Conservation (phyloP, 2,329 filamentous ascomycete genomes). For the Hymenoscyphus infarciens region DNA sequence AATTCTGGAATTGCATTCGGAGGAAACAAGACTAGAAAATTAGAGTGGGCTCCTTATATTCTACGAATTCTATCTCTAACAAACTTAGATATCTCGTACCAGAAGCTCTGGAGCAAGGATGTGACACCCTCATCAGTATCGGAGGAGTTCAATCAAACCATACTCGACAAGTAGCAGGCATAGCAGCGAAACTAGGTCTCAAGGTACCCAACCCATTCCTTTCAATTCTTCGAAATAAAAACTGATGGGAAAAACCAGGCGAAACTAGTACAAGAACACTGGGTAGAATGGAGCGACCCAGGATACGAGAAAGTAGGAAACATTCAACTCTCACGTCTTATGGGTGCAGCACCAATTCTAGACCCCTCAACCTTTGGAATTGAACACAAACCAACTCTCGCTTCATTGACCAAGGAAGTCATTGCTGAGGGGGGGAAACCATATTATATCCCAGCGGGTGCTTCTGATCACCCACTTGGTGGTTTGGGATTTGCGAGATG, state of each 20-base stretch:
- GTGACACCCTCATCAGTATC: slow-evolving; percentile 62
- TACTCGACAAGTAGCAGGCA: slow-evolving; percentile 63
- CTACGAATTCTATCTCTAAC: neutral
- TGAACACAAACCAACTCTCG: slow-evolving; percentile 61
- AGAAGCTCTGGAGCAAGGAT: slow-evolving; percentile 54
- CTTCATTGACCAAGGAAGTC: slow-evolving; percentile 51
- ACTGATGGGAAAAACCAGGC: slow-evolving; percentile 21
- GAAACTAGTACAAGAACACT: slow-evolving; percentile 63
- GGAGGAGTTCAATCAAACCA: slow-evolving; percentile 70
- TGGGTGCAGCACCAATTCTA: slow-evolving; percentile 61
- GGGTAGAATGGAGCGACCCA: slow-evolving; percentile 59
- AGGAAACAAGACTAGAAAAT: slow-evolving; percentile 67
- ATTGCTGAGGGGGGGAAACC: slow-evolving; percentile 53
- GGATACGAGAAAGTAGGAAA: slow-evolving; percentile 65
- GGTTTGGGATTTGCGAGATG: slow-evolving; percentile 68
- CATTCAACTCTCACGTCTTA: slow-evolving; percentile 65
- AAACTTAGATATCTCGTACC: slow-evolving; percentile 55
- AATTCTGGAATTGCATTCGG: slow-evolving; percentile 65
- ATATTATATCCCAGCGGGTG: slow-evolving; percentile 70
- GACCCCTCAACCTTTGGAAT: slow-evolving; percentile 62
- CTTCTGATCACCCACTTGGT: slow-evolving; percentile 66
- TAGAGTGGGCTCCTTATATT: slow-evolving; percentile 45
- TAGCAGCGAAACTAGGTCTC: slow-evolving; percentile 55
- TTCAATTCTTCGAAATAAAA: neutral
- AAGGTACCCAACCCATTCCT: slow-evolving; percentile 32